Base-by-base conservation (phyloP, 805 yeast species). In the Brettanomyces anomalus region DNA sequence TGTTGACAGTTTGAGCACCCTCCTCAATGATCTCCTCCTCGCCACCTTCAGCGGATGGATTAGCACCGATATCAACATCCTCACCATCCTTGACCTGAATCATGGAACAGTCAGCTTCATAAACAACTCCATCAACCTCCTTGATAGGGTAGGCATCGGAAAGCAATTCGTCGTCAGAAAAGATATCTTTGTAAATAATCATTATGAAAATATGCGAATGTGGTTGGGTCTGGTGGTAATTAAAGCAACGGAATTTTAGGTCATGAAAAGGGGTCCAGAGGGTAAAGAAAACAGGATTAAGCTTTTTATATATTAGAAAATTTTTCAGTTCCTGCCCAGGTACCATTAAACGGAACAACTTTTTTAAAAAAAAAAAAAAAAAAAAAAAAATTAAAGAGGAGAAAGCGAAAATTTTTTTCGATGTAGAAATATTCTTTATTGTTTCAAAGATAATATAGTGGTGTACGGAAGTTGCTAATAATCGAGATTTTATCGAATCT, bases 11-110 rank as follows among this genome's bases (percentile, higher is more conserved):
- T 72, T 83, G 90, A 58, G 75, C 74, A 70, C 82, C 86, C 43
- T 85, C 95, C 60, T 87, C 97, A 42, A 79, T 66, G 46, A 70
- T 89, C 32, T 84, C 96, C 36, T 69, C 88, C 43, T 65, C 87
- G 66, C 73, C 97, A 57, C 75, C 97, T 74, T 93, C 98, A 56
- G 97, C 97, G 61, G 96, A 87, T 65, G 98, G 97, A 83, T 93
- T 93, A 63, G 96, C 98, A 74, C 98, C 98, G 69, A 93, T 93
- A 71, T 93, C 97, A 59, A 93, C 80, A 65, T 93, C 93, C 62
- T 79, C 97, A 65, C 87, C 85, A 36, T 68, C 66, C 68, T 78
- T 81, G 61, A 93, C 87, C 61, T 74, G 81, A 69, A 93, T 79
- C 93, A 88, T 81, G 61, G 77, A 73, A 74, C 97, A 88, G 81